Evolutionary conservation across 2,329 filamentous ascomycete genomes (phyloP), one percentile per base, ranked within the genome.

Genomic region (Fragosphaeria purpurea): DNA sequence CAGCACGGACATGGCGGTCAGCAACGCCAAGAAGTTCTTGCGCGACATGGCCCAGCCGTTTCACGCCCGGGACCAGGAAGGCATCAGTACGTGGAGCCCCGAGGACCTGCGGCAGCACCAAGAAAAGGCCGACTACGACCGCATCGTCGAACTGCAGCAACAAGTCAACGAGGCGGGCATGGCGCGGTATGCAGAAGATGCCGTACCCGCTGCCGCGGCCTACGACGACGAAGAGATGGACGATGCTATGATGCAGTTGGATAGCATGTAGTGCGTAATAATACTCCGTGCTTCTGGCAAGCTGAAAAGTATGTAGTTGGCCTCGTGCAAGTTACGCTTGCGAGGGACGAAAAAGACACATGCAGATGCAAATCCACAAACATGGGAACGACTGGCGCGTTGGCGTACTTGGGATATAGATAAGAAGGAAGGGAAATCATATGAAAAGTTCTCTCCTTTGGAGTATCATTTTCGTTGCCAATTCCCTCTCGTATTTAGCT

Each of bases 1-100:
- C 54, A 95, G 87, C 62, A 95, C 93, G 0, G 93, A 98, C 62
- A 95, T 97, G 83, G 88, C 91, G 0, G 85, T 95, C 13, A 87
- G 88, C 50, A 83, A 80, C 44, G 91, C 93, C 9, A 89, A 94
- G 69, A 85, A 85, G 48, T 98, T 98, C 67, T 67, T 98, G 62
- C 79, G 86, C 54, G 83, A 82, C 32, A 98, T 98, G 88, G 90
- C 88, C 5, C 88, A 94, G 64, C 90, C 90, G 4, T 95, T 95
- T 69, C 80, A 80, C 43, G 72, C 82, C 0, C 83, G 79, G 57
- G 84, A 95, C 64, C 89, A 95, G 61, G 90, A 96, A 58, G 93
- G 91, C 0, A 87, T 96, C 61, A 56, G 52, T 35, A 56, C 67
- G 8, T 98, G 93, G 93, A 89, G 84, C 52, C 70, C 87, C 41